A percentile compares a stretch with the other conserved stretches of the same genome.
phyloP scores from a whole-genome alignment of 2,329 filamentous ascomycete species.

The Claviceps spartinae region DNA sequence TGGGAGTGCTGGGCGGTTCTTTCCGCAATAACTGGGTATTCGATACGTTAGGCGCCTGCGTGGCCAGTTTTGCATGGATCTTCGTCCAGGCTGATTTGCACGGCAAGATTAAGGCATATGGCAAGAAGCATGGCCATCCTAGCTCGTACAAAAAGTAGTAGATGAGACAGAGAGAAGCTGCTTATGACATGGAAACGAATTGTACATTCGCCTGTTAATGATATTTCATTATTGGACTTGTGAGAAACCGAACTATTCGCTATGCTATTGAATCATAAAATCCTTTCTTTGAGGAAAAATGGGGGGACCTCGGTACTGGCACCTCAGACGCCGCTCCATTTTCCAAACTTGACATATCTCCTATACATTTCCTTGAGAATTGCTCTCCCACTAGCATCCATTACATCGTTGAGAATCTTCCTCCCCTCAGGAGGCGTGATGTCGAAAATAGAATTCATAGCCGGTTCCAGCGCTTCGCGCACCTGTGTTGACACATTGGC shows the following conservation, averaged over 20 bases:
- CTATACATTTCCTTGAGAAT: conserved; percentile 45
- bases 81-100: conserved; percentile 44
- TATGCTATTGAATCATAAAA: neutral
- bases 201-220: too few relatives aligned
- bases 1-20: conserved; percentile 39
- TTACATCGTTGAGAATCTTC: conserved; percentile 43
- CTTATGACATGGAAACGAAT: too few relatives aligned
- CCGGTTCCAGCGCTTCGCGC: conserved; percentile 42
- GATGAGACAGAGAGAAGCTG: neutral
- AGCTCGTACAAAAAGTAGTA: conserved; percentile 27
- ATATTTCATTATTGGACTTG: neutral
- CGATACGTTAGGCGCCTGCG: conserved; percentile 42
- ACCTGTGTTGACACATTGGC: conserved; percentile 34
- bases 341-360: conserved; percentile 48
- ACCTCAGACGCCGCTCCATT: conserved; percentile 44
- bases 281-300: too few relatives aligned
- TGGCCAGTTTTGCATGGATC: conserved; percentile 41
- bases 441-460: conserved; percentile 44
- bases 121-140: conserved; percentile 45
- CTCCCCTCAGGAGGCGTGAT: conserved; percentile 41
- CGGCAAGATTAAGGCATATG: conserved; percentile 42
- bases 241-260: neutral
- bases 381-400: conserved; percentile 45
- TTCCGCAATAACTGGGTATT: conserved; percentile 45
- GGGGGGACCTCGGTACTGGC: neutral